Conservation (phyloP, 441 rosid genomes). For the Lepidium campestre region DNA sequence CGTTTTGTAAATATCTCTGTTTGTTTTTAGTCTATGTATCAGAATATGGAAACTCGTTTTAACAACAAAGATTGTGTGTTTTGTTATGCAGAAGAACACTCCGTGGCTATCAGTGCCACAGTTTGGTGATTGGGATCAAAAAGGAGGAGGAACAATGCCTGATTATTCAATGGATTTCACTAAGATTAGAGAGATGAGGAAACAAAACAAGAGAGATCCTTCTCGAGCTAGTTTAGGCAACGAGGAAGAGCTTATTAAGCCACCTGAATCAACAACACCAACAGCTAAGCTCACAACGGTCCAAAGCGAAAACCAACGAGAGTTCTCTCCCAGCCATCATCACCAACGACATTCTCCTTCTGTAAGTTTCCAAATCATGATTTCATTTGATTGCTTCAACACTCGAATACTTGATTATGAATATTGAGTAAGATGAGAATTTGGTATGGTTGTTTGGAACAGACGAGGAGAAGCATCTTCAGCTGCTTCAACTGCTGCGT, state of each 20-base stretch:
- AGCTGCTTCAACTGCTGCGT: slow-evolving; percentile 90
- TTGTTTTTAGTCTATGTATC: neutral
- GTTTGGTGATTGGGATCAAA: slow-evolving; percentile 96
- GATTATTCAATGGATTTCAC: slow-evolving; percentile 91
- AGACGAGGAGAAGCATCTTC: slow-evolving; percentile 78
- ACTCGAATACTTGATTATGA: neutral
- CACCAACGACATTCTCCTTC: slow-evolving; percentile 51
- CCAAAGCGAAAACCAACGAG: slow-evolving; percentile 22
- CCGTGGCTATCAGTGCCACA: slow-evolving; percentile 95
- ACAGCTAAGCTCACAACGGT: slow-evolving; percentile 25
- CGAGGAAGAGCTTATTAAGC: slow-evolving; percentile 64
- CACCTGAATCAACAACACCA: slow-evolving; percentile 32
- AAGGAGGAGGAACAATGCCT: slow-evolving; percentile 70
- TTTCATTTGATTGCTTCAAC: neutral
- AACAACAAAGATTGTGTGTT: no score
- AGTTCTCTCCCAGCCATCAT: slow-evolving; percentile 22
- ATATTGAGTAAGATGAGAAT: neutral
- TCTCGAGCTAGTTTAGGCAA: slow-evolving; percentile 92
- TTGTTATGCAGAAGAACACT: slow-evolving; percentile 44
- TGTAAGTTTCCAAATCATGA: slow-evolving; percentile 28
- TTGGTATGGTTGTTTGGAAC: slow-evolving; percentile 26
- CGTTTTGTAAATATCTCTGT: slow-evolving; percentile 22
- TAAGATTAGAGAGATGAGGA: slow-evolving; percentile 89
- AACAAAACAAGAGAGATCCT: slow-evolving; percentile 86
- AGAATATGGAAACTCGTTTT: no score